Evolutionary conservation across 2,329 filamentous ascomycete genomes (phyloP).

Genomic region (Stylonectria norvegica): DNA sequence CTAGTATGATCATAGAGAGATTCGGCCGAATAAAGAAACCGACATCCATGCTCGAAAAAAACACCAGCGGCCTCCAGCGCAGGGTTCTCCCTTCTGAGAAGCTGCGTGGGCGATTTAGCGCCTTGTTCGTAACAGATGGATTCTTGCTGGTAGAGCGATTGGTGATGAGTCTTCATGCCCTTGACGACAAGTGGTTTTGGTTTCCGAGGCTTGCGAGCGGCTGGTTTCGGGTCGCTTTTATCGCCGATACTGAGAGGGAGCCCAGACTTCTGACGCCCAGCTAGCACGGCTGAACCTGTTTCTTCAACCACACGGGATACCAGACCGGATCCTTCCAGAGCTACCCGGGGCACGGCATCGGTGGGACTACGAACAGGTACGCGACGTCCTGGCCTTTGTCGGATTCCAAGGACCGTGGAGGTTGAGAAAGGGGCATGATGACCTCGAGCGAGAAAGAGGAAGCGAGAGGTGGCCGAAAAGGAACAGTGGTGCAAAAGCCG

Average conservation of each 20-base stretch:
- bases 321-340: background rate
- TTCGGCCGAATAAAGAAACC: constrained; percentile 50
- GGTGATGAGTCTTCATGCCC: constrained; percentile 21
- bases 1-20: constrained; percentile 46
- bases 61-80: constrained; percentile 26
- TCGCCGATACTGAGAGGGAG: too few relatives aligned
- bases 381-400: background rate
- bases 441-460: background rate
- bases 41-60: constrained; percentile 32
- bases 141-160: constrained; percentile 17
- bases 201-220: constrained; percentile 8
- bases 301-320: too few relatives aligned
- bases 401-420: background rate
- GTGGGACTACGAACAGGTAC: background rate
- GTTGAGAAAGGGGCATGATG: constrained; percentile 6
- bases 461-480: background rate
- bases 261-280: too few relatives aligned
- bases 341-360: background rate
- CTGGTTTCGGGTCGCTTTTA: constrained; percentile 3
- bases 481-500: constrained; percentile 1
- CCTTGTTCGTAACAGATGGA: constrained; percentile 20
- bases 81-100: constrained; percentile 20
- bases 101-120: constrained; percentile 9
- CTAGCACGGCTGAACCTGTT: too few relatives aligned
- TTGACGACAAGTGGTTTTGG: constrained; percentile 8